These are phyloP conservation scores for Sideroxylon spinosum DNA, from an alignment of 179 eudicot genomes.

Conservation along the genomic window DNA sequence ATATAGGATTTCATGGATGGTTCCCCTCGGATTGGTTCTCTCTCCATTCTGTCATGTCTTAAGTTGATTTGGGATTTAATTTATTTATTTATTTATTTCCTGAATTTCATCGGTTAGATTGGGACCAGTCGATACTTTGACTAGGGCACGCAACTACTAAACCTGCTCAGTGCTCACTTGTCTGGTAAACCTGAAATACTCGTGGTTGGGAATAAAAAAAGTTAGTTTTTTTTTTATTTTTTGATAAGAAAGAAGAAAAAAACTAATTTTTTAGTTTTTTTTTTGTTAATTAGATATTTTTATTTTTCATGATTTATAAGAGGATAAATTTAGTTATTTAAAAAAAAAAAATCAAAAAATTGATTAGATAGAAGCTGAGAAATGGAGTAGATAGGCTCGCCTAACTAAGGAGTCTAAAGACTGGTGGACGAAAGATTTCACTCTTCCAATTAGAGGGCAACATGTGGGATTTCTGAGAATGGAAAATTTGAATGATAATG, in stretches of 20 bases:
- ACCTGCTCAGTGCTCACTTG: background rate
- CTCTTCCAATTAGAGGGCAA: background rate
- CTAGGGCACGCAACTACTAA: background rate
- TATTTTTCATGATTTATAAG: no score
- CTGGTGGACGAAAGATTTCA: conserved; percentile 1
- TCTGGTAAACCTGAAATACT: background rate
- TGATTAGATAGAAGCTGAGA: no score
- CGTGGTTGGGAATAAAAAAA: no score
- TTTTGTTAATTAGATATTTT: no score
- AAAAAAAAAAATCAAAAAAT: no score
- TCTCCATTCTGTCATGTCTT: background rate
- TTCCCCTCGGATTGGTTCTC: no score
- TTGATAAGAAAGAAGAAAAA: no score
- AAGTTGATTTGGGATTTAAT: background rate
- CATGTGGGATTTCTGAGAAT: background rate
- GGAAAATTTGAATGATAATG: background rate
- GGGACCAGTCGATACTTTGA: background rate
- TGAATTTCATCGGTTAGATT: background rate
- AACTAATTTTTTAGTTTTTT: no score
- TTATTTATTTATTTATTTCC: background rate
- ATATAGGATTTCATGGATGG: no score
- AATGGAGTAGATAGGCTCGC: no score
- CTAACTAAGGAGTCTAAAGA: background rate
- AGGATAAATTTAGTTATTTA: no score
- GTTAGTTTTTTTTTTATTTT: no score